Conservation (phyloP, 257 asterid genomes). For the Cynanchum wilfordii region DNA sequence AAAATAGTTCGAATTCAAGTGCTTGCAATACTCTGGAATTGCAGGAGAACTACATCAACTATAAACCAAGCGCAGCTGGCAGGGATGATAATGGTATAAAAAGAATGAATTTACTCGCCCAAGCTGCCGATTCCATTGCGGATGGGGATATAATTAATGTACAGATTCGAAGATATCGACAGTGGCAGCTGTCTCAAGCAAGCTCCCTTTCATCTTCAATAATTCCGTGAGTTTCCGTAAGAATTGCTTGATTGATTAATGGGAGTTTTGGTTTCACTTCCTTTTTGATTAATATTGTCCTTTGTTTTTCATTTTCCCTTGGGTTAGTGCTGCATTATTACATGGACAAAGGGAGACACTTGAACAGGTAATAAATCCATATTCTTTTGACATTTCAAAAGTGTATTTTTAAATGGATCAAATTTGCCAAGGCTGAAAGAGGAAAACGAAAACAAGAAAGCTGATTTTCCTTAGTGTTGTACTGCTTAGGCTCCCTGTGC, state of each 20-base stretch:
- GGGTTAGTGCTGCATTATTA: constrained; percentile 72
- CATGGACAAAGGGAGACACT: constrained; percentile 83
- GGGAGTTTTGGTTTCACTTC: not conserved
- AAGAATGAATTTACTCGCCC: constrained; percentile 67
- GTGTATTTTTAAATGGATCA: not conserved
- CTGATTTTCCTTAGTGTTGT: not conserved
- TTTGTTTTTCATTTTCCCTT: constrained; percentile 20
- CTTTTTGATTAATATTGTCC: not conserved
- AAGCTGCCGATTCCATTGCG: constrained; percentile 94
- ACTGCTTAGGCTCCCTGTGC: not conserved
- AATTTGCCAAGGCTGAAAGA: not conserved
- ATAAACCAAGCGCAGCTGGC: constrained; percentile 69
- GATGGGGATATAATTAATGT: constrained; percentile 92
- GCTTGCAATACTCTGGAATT: constrained; percentile 12
- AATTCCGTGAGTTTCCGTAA: constrained; percentile 61
- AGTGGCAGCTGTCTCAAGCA: constrained; percentile 94
- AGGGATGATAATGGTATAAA: constrained; percentile 79
- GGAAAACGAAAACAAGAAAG: not conserved
- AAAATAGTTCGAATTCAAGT: not conserved
- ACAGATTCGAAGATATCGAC: constrained; percentile 86
- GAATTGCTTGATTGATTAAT: constrained; percentile 1
- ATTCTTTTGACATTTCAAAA: constrained; percentile 2
- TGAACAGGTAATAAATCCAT: constrained; percentile 62
- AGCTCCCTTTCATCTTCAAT: constrained; percentile 76
- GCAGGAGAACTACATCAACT: constrained; percentile 93